A percentile compares a stretch with the other conserved stretches of the same genome.
These are phyloP conservation scores for Penicillium sp. DNA, from an alignment of 2,329 filamentous ascomycete species.

Conservation along the genomic window DNA sequence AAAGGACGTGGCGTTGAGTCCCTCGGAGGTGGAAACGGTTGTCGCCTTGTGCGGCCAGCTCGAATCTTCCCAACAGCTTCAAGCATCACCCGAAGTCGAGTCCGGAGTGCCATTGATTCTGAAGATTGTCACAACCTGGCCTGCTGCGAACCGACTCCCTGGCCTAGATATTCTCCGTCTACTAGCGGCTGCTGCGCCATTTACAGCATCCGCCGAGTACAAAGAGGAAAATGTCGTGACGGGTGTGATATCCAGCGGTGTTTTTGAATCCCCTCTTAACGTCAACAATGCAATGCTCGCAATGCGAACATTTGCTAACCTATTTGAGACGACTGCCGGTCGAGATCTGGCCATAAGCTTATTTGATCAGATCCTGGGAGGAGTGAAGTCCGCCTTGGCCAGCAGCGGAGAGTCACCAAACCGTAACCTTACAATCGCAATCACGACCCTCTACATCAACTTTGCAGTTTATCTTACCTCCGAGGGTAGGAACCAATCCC, in stretches of 20 bases:
- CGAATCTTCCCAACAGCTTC: constrained; percentile 45
- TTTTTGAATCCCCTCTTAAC: constrained; percentile 62
- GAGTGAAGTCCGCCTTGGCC: constrained; percentile 64
- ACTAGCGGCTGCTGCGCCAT: constrained; percentile 65
- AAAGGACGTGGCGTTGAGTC: constrained; percentile 73
- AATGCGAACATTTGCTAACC: constrained; percentile 75
- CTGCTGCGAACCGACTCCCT: constrained; percentile 74
- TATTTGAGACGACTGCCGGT: constrained; percentile 75
- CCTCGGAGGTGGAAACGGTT: constrained; percentile 66
- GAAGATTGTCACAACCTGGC: constrained; percentile 76
- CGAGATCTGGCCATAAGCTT: constrained; percentile 60
- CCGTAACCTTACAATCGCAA: constrained; percentile 77
- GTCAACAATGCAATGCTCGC: constrained; percentile 88
- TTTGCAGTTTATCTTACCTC: constrained; percentile 70
- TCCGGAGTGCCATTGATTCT: constrained; percentile 64
- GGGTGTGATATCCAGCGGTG: constrained; percentile 57
- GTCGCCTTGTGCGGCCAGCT: constrained; percentile 62
- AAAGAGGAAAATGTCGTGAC: constrained; percentile 59
- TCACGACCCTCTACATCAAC: constrained; percentile 82
- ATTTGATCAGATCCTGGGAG: constrained; percentile 61
- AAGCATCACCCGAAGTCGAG: constrained; percentile 51
- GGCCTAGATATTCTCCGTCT: constrained; percentile 87
- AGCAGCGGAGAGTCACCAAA: constrained; percentile 56
- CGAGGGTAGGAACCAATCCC: constrained; percentile 39
- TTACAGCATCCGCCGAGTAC: constrained; percentile 62